phyloP scores from a whole-genome alignment of 768 basidiomycete species.

The Lactarius akahatsu region DNA sequence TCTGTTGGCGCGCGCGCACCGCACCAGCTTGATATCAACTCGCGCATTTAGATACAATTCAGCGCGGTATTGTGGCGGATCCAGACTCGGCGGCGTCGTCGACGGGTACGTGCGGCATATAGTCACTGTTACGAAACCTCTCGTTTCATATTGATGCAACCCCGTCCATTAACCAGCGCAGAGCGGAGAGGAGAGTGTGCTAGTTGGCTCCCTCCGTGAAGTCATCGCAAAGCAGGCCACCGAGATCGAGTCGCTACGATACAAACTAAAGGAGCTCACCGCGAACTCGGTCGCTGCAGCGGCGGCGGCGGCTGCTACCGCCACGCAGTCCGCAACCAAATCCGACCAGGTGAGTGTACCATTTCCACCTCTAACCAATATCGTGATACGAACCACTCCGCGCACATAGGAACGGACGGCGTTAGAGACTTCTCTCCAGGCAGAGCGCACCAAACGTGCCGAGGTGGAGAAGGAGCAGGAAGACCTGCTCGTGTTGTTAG shows the following conservation, averaged over 20 bases:
- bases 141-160: neutral
- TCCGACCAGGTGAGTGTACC: slow-evolving; percentile 16
- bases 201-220: slow-evolving; percentile 81
- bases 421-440: slow-evolving; percentile 54
- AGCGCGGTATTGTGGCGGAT: slow-evolving; percentile 67
- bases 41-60: slow-evolving; percentile 59
- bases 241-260: slow-evolving; percentile 71
- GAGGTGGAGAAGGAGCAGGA: slow-evolving; percentile 97
- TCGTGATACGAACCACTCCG: neutral
- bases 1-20: neutral
- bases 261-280: slow-evolving; percentile 50
- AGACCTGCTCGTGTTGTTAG: slow-evolving; percentile 88
- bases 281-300: slow-evolving; percentile 21
- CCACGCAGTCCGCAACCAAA: slow-evolving; percentile 4
- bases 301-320: neutral
- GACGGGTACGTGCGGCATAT: slow-evolving; percentile 46
- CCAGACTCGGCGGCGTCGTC: slow-evolving; percentile 64
- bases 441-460: slow-evolving; percentile 62
- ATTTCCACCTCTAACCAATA: neutral
- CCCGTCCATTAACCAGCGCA: slow-evolving; percentile 43
- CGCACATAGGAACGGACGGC: slow-evolving; percentile 42
- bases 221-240: slow-evolving; percentile 79
- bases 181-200: slow-evolving; percentile 67
- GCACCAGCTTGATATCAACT: neutral
- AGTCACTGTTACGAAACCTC: neutral